phyloP scores from a whole-genome alignment of 2,329 filamentous ascomycete species.

The Capronia epimyces region DNA sequence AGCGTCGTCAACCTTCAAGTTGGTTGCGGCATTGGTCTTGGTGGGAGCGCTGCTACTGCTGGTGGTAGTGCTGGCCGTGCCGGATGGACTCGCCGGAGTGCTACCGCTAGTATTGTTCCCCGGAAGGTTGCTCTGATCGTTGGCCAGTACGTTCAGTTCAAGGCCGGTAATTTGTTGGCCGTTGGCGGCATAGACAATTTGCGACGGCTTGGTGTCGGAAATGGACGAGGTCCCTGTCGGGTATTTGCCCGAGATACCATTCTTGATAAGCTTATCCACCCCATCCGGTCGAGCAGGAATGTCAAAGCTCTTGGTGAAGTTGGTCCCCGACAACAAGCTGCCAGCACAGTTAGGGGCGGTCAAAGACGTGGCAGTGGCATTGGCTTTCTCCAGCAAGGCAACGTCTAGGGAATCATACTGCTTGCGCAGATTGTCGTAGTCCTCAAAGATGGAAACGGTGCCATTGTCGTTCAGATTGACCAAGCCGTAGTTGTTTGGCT shows the following conservation, averaged over 20 bases:
- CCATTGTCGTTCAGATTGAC: slow-evolving; percentile 57
- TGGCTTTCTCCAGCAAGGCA: slow-evolving; percentile 57
- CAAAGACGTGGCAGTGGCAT: slow-evolving; percentile 51
- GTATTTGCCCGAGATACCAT: slow-evolving; percentile 60
- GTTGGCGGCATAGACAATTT: slow-evolving; percentile 53
- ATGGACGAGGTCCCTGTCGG: slow-evolving; percentile 60
- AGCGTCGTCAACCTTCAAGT: slow-evolving; percentile 8
- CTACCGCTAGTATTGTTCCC: slow-evolving; percentile 38
- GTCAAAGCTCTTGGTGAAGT: slow-evolving; percentile 74
- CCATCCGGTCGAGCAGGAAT: slow-evolving; percentile 64
- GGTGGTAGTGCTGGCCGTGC: slow-evolving; percentile 13
- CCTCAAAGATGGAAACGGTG: slow-evolving; percentile 54
- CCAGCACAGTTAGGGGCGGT: slow-evolving; percentile 59
- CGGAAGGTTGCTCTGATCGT: slow-evolving; percentile 54
- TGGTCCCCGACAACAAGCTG: slow-evolving; percentile 60
- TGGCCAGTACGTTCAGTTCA: slow-evolving; percentile 50
- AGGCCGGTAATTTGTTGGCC: slow-evolving; percentile 59
- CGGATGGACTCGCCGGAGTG: slow-evolving; percentile 26
- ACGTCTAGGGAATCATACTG: slow-evolving; percentile 74
- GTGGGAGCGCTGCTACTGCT: slow-evolving; percentile 13
- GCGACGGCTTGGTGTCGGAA: slow-evolving; percentile 50
- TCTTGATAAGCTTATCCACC: slow-evolving; percentile 66
- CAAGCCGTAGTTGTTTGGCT: slow-evolving; percentile 49
- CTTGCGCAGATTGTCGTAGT: slow-evolving; percentile 67
- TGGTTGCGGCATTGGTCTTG: slow-evolving; percentile 20